Evolutionary conservation across 345 rosid species (phyloP), one percentile per base, ranked within the genome.

Genomic region (Dipteronia dyeriana): DNA sequence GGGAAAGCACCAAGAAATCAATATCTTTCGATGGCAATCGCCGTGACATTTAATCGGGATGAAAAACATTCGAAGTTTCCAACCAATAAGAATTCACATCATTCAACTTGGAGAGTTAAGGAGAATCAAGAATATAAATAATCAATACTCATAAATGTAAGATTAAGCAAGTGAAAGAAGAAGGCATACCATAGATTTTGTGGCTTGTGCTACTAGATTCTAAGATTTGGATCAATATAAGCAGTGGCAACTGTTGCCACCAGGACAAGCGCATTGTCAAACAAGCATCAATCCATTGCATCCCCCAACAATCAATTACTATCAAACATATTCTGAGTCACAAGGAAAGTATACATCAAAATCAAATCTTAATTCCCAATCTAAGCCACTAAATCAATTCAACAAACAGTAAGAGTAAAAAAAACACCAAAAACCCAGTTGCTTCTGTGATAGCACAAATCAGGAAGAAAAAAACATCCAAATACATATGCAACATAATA

Each of bases 171-270:
- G 23, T 7, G 29, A 67, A 56, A 43, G 56, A 59, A 73, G 41
- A 59, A 73, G 51, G 39, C 75, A 17, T 80, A 86, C 89, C 81
- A 66, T 39, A 65, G 54, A 75, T 25, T 25, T 66, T 82, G 76
- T 74, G 76, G 68, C 38, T 64, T 61, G 62, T 39, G 57, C 49
- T 19, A 49, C 41, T 70, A 71, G 79, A 68, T 70, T 82, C 79
- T 60, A 79, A 54, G n/a, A 85, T 81, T 66, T 87, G 88, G 72
- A 83, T 34, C 64, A 84, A 54, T 69, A 83, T 39, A 67, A 84
- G 80, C 70, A 86, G 83, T 10, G 75, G 82, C 82, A 86, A 78
- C 14, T 75, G 82, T 51, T 66, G 87, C 85, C 82, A 78, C 85
- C 83, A 67, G 80, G 80, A 75, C 74, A 85, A 75, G 75, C 43